Percentiles rank a stretch among this genome's conserved stretches.
phyloP scores from a whole-genome alignment of 257 asterid species.

The Salvia hispanica region DNA sequence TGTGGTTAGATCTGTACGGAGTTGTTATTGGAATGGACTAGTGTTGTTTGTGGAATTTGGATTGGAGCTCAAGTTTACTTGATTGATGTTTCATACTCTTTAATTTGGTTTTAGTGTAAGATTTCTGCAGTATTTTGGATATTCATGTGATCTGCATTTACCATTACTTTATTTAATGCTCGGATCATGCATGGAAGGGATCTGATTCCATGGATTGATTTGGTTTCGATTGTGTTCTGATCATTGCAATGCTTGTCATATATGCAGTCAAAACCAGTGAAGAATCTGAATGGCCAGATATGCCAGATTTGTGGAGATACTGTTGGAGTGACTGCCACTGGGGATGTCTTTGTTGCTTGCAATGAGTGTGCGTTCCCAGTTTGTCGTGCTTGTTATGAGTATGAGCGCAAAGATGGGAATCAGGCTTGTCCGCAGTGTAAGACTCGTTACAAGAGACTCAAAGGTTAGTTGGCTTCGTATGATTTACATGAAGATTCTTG shows the following conservation, averaged over 20 bases:
- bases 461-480: constrained; percentile 49
- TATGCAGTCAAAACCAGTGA: constrained; percentile 71
- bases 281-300: constrained; percentile 66
- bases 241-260: constrained; percentile 15
- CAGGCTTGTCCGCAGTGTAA: constrained; percentile 91
- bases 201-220: no score
- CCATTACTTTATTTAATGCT: neutral
- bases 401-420: constrained; percentile 89
- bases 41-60: neutral
- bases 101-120: no score
- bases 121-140: no score
- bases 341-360: constrained; percentile 91
- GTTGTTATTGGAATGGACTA: no score
- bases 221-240: no score
- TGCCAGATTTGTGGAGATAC: constrained; percentile 93
- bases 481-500: neutral
- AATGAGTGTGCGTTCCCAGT: constrained; percentile 94
- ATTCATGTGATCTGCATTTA: no score
- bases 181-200: constrained; percentile 19
- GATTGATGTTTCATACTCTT: constrained; percentile 4
- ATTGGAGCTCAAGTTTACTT: constrained; percentile 20
- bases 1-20: constrained; percentile 34
- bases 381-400: constrained; percentile 90
- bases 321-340: constrained; percentile 64
- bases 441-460: constrained; percentile 84